phyloP scores from a whole-genome alignment of 2,329 filamentous ascomycete species.

The Penicillium vulpinum region DNA sequence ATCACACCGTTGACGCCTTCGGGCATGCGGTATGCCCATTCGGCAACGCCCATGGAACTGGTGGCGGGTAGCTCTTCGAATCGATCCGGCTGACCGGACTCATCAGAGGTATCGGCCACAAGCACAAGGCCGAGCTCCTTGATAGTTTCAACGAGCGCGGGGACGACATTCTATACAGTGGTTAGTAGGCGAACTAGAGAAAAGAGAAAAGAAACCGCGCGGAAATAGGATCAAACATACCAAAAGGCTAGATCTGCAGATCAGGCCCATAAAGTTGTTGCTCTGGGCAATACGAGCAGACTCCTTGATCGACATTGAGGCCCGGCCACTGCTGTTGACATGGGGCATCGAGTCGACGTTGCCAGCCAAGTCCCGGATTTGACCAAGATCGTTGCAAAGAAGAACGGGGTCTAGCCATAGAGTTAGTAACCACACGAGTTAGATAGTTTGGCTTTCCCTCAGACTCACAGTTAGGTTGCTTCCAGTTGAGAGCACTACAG shows the following conservation, averaged over 20 bases:
- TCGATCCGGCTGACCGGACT: slow-evolving; percentile 37
- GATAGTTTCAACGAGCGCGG: slow-evolving; percentile 86
- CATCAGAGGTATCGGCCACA: slow-evolving; percentile 79
- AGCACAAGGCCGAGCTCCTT: slow-evolving; percentile 92
- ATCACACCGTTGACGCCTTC: slow-evolving; percentile 86
- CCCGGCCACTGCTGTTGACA: slow-evolving; percentile 64
- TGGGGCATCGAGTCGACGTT: slow-evolving; percentile 43
- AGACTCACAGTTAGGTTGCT: slow-evolving; percentile 86
- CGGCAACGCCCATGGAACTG: slow-evolving; percentile 34
- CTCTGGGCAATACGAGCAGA: slow-evolving; percentile 87
- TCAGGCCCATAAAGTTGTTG: slow-evolving; percentile 97
- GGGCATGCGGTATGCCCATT: slow-evolving; percentile 58
- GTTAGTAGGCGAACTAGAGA: slow-evolving; percentile 15
- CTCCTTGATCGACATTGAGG: slow-evolving; percentile 87
- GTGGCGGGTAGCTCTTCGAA: slow-evolving; percentile 23
- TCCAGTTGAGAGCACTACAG: slow-evolving; percentile 97
- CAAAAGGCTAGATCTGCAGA: slow-evolving; percentile 83
- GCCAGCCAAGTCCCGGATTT: slow-evolving; percentile 42
- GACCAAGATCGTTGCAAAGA: slow-evolving; percentile 86
- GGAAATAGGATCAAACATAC: slow-evolving; percentile 55
- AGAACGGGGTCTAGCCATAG: slow-evolving; percentile 72
- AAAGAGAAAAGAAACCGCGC: background rate
- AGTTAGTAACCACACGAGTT: background rate
- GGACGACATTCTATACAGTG: slow-evolving; percentile 78
- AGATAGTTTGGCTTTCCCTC: background rate